Conservation (phyloP, 768 basidiomycete genomes). For the Coprinopsis cinerea region DNA sequence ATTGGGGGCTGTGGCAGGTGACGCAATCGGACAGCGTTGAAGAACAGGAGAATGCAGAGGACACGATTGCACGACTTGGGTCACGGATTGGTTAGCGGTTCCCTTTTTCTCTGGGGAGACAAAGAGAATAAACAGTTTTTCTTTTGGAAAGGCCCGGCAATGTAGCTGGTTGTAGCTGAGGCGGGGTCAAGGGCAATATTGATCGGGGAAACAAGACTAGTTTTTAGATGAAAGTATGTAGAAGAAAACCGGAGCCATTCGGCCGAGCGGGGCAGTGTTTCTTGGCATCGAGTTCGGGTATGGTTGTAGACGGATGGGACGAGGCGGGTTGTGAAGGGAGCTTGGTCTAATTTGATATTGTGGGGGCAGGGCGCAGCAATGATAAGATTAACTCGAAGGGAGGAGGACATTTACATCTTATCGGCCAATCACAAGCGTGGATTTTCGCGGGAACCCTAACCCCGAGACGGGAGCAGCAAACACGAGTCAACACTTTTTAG, state of each 20-base stretch:
- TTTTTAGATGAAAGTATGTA: no score
- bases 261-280: no score
- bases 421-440: slow-evolving; percentile 37
- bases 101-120: slow-evolving; percentile 14
- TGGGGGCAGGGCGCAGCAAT: background rate
- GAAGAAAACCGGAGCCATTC: background rate
- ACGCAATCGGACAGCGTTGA: slow-evolving; percentile 81
- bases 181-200: background rate
- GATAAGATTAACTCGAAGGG: slow-evolving; percentile 1
- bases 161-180: slow-evolving; percentile 19
- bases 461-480: background rate
- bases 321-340: no score
- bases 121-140: slow-evolving; percentile 18
- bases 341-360: no score
- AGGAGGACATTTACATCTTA: slow-evolving; percentile 23
- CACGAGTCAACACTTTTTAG: slow-evolving; percentile 4
- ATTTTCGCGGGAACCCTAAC: background rate
- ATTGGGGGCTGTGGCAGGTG: slow-evolving; percentile 40
- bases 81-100: slow-evolving; percentile 60
- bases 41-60: slow-evolving; percentile 81
- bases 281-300: no score
- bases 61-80: slow-evolving; percentile 71
- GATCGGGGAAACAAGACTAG: background rate
- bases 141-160: slow-evolving; percentile 38
- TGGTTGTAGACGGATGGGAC: no score